Percentiles rank a stretch among this genome's conserved stretches.
phyloP scores from a whole-genome alignment of 1,284 basidiomycete species.

The Trametes versicolor region DNA sequence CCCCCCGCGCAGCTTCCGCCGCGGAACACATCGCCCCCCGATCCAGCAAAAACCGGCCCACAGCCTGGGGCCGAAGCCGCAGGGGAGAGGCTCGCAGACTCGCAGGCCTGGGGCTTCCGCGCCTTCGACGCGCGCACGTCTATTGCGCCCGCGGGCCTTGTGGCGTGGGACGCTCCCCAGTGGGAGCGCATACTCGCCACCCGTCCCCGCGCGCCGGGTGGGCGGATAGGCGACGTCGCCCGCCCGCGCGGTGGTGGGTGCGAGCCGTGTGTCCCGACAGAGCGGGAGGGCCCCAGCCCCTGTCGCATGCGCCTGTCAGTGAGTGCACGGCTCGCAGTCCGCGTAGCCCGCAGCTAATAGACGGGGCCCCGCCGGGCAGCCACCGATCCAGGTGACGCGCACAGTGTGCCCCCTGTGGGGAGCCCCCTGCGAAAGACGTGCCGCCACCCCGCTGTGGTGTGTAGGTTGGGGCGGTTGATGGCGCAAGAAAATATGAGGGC shows the following conservation, averaged over 20 bases:
- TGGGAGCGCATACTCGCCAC: constrained; percentile 24
- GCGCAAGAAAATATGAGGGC: background rate
- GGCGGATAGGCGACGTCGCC: constrained; percentile 11
- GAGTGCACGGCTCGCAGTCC: constrained; percentile 1
- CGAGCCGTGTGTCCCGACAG: constrained; percentile 12
- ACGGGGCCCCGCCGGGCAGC: too few species aligned
- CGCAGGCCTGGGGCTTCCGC: constrained; percentile 6
- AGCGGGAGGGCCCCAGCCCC: constrained; percentile 10
- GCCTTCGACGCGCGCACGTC: background rate
- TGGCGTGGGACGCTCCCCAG: constrained; percentile 20
- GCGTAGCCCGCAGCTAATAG: constrained; percentile 11
- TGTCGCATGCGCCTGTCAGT: background rate
- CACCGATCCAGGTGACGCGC: constrained; percentile 9
- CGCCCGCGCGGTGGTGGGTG: constrained; percentile 12
- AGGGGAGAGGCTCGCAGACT: background rate
- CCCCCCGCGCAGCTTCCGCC: background rate
- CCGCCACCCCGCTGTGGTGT: background rate
- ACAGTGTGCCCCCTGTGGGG: background rate
- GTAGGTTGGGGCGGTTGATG: background rate
- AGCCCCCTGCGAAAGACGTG: constrained; percentile 7
- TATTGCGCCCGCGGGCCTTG: constrained; percentile 22
- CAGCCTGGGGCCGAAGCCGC: constrained; percentile 17
- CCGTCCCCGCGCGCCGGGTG: constrained; percentile 5
- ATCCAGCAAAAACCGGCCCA: background rate
- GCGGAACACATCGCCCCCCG: background rate